phyloP scores from a whole-genome alignment of 352 stramenopile species.

The Phytophthora sp. region DNA sequence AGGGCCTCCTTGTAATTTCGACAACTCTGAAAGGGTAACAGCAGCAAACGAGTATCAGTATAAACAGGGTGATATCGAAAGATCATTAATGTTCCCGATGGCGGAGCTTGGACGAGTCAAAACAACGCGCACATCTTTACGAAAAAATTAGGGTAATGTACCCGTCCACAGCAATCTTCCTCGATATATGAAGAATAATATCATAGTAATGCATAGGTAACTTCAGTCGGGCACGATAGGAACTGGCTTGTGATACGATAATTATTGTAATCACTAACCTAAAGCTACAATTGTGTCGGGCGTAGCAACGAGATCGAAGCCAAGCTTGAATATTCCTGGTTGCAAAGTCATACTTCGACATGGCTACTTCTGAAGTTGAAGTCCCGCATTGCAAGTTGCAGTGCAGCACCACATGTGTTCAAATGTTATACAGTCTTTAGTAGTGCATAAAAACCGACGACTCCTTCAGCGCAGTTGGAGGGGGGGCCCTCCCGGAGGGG shows the following conservation, averaged over 20 bases:
- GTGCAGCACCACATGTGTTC: too few relatives aligned
- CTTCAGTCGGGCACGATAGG: slow-evolving; percentile 4
- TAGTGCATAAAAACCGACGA: too few relatives aligned
- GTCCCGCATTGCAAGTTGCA: too few relatives aligned
- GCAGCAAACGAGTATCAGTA: neutral
- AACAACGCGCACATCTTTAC: slow-evolving; percentile 11
- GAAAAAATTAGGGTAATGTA: neutral
- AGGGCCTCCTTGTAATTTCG: too few relatives aligned
- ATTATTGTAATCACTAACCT: neutral
- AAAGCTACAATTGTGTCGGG: neutral
- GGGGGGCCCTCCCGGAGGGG: too few relatives aligned
- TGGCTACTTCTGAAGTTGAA: slow-evolving; percentile 33
- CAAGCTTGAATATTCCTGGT: slow-evolving; percentile 11
- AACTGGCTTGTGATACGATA: too few relatives aligned
- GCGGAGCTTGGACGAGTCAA: too few relatives aligned
- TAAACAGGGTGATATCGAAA: neutral
- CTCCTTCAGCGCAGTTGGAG: too few relatives aligned
- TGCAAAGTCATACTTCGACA: slow-evolving; percentile 10
- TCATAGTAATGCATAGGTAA: neutral
- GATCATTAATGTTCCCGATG: too few relatives aligned
- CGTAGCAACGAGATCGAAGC: slow-evolving; percentile 2
- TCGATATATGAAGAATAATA: neutral
- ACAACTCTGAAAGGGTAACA: too few relatives aligned
- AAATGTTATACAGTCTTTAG: too few relatives aligned
- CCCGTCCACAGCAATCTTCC: neutral